Evolutionary conservation across 2,329 filamentous ascomycete species (phyloP), one percentile per base, ranked within the genome.

Genomic region (Tolypocladium paradoxum): DNA sequence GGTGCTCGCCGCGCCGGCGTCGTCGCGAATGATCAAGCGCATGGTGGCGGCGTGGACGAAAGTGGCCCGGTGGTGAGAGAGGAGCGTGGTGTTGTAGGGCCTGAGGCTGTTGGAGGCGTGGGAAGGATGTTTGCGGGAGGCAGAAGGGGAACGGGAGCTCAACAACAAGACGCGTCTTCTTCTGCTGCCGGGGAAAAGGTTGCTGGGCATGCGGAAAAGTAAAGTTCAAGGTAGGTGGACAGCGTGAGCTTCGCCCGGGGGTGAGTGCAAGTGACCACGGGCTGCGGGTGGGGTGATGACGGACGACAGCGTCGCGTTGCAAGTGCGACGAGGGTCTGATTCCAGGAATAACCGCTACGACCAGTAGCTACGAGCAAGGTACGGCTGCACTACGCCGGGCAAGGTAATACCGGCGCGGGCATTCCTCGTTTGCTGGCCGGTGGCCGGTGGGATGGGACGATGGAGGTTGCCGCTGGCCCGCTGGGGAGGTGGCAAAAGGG

Each of bases 1-100:
- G 61, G 77, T 76, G 64, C 87, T 88, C 53, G 86, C 86, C 57
- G 78, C 73, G 52, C 76, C 69, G 61, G 85, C 77, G 63, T 89
- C 78, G 68, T 91, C 84, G 67, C 87, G 81, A 66, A 93, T 87
- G 70, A 93, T 91, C 64, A 93, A 81, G 73, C 88, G 84, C 88
- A 89, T 93, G 62, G 61, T 73, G 66, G 56, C 53, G 59, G 56
- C 48, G 24, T 29, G 20, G 50, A 53, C 55, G 52, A 56, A 58
- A 54, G 56, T 55, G 56, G 61, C 60, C 54, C 58, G 54, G 55
- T 48, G 50, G 46, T 43, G 50, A n/a, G 27, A 24, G 49, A 36
- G n/a, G 11, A 6, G 48, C 11, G 49, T 53, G 33, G 37, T 51
- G 34, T 31, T 34, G 31, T 27, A 46, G 27, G 24, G 14, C 18